These are phyloP conservation scores for Corchorus olitorius DNA, from an alignment of 345 rosid genomes.

Conservation along the genomic window DNA sequence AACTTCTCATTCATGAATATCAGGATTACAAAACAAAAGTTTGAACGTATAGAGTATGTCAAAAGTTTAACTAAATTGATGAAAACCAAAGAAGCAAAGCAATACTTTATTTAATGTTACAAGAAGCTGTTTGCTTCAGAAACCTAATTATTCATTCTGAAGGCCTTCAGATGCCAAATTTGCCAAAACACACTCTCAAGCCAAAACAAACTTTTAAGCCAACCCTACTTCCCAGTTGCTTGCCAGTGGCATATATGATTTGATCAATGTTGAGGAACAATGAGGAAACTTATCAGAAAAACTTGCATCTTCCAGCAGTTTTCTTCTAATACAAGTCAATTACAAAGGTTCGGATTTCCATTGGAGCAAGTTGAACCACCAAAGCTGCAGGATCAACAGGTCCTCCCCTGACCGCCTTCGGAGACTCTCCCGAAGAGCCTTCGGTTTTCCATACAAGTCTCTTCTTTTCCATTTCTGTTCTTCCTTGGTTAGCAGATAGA, in stretches of 20 bases:
- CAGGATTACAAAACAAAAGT: no score
- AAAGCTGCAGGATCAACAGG: conserved; percentile 47
- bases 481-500: conserved; percentile 63
- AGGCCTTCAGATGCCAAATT: background rate
- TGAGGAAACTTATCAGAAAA: conserved; percentile 7
- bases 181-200: background rate
- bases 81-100: background rate
- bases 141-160: background rate
- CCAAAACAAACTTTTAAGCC: background rate
- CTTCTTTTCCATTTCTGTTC: conserved; percentile 60
- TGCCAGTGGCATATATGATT: background rate
- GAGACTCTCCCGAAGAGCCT: conserved; percentile 25
- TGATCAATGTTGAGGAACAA: background rate
- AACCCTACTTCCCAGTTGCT: background rate
- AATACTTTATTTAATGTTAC: conserved; percentile 5
- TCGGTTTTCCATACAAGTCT: conserved; percentile 57
- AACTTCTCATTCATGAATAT: no score
- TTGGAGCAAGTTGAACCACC: conserved; percentile 62
- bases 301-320: background rate
- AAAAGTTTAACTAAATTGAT: no score
- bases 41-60: no score
- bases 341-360: conserved; percentile 68
- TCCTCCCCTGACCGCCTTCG: conserved; percentile 42
- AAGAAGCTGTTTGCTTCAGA: background rate
- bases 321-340: conserved; percentile 26